Conservation (phyloP, 352 stramenopile species). For the Blastocystis sp. region DNA sequence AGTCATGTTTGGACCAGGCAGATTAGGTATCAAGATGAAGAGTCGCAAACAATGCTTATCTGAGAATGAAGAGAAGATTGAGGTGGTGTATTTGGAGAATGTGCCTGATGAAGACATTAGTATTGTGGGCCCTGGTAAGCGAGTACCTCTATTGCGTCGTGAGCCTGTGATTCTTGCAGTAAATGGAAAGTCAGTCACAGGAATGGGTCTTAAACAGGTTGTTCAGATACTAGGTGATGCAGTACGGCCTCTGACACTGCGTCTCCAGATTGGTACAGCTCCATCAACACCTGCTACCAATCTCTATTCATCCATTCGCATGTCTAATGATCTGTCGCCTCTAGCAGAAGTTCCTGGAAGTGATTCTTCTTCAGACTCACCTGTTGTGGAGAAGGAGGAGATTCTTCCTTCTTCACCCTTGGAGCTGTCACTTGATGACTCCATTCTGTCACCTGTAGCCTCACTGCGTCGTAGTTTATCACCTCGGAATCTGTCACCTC, state of each 20-base stretch:
- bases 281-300: not conserved
- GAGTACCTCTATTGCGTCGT: constrained; percentile 14
- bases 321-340: not conserved
- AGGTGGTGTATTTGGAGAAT: constrained; percentile 44
- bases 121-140: constrained; percentile 15
- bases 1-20: constrained; percentile 54
- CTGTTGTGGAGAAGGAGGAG: not conserved
- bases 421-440: not conserved
- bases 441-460: not conserved
- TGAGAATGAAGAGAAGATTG: constrained; percentile 17
- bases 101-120: constrained; percentile 36
- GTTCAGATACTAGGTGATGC: constrained; percentile 14
- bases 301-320: constrained; percentile 5
- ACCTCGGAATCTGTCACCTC: not conserved
- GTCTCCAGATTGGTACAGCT: constrained; percentile 25
- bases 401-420: not conserved
- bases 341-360: not conserved
- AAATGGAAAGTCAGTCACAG: constrained; percentile 15
- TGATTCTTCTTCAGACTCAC: not conserved
- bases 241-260: constrained; percentile 1
- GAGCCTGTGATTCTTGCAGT: constrained; percentile 55
- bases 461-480: not conserved
- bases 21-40: constrained; percentile 57
- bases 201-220: not conserved
- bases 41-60: constrained; percentile 21